A percentile compares a stretch with the other conserved stretches of the same genome.
phyloP scores from a whole-genome alignment of 441 rosid genomes.

The Gossypium gossypioides region DNA sequence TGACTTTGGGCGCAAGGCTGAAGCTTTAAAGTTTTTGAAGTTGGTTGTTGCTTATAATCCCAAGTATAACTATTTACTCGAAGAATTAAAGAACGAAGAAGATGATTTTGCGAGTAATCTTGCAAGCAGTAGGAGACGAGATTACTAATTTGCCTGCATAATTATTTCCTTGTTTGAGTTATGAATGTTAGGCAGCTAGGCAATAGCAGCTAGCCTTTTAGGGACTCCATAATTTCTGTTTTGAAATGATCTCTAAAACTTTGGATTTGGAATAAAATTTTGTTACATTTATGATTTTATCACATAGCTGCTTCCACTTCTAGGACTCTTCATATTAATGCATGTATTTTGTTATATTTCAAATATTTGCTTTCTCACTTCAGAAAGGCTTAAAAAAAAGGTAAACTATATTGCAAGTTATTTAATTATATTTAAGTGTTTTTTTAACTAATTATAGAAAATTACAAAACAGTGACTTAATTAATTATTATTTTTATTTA shows the following conservation, averaged over 20 bases:
- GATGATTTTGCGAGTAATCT: slow-evolving; percentile 42
- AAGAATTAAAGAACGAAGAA: slow-evolving; percentile 55
- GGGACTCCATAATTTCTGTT: background rate
- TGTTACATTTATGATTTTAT: too few relatives aligned
- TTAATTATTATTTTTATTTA: too few relatives aligned
- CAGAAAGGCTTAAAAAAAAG: too few relatives aligned
- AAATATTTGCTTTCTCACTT: too few relatives aligned
- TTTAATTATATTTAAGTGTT: too few relatives aligned
- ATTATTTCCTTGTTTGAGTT: background rate
- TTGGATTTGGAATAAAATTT: background rate
- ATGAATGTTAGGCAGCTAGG: background rate
- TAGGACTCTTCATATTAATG: too few relatives aligned
- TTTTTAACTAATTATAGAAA: too few relatives aligned
- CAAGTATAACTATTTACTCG: slow-evolving; percentile 32
- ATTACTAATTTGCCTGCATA: slow-evolving; percentile 29
- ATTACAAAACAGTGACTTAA: too few relatives aligned
- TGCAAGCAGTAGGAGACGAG: slow-evolving; percentile 49
- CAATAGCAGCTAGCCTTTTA: background rate
- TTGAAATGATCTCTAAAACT: background rate
- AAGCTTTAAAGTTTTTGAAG: slow-evolving; percentile 57
- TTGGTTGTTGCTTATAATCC: slow-evolving; percentile 63
- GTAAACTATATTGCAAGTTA: too few relatives aligned
- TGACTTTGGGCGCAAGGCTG: slow-evolving; percentile 54
- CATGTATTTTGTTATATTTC: too few relatives aligned
- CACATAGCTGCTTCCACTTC: too few relatives aligned